A percentile compares a stretch with the other conserved stretches of the same genome.
Evolutionary conservation across 371 early-diverging fungal species (phyloP).

Genomic region (Apophysomyces trapeziformis): DNA sequence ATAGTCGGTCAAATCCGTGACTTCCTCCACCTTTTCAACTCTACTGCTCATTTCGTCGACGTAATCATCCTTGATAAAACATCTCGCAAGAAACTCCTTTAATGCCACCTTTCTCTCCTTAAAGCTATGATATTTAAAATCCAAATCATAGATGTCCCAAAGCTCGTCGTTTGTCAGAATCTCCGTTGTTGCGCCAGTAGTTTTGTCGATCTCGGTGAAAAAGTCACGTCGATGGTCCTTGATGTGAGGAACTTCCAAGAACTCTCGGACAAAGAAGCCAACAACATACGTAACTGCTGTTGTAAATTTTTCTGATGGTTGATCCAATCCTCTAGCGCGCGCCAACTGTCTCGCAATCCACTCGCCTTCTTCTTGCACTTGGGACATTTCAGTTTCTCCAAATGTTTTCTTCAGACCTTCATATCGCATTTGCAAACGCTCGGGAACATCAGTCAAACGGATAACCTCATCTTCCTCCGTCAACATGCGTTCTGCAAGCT

Average conservation of each 20-base stretch:
- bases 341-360: conserved; percentile 61
- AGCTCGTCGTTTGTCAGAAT: conserved; percentile 74
- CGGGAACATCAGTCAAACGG: conserved; percentile 88
- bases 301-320: conserved; percentile 33
- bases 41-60: conserved; percentile 50
- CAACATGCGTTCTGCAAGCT: conserved; percentile 87
- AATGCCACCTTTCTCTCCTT: conserved; percentile 57
- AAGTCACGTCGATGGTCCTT: conserved; percentile 86
- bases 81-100: conserved; percentile 46
- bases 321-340: conserved; percentile 25
- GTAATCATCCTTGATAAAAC: conserved; percentile 55
- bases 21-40: conserved; percentile 70
- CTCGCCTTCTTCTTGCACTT: conserved; percentile 62
- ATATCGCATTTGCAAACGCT: conserved; percentile 84
- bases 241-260: conserved; percentile 93
- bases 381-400: conserved; percentile 38
- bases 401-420: conserved; percentile 50
- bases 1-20: conserved; percentile 78
- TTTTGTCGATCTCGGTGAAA: conserved; percentile 57
- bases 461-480: conserved; percentile 93
- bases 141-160: conserved; percentile 90
- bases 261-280: conserved; percentile 72
- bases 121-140: conserved; percentile 77
- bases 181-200: conserved; percentile 46
- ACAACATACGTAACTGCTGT: conserved; percentile 58